Evolutionary conservation across 1,139 yeast species (phyloP), one percentile per base, ranked within the genome.

Genomic region (Blastobotrys illinoisensis): DNA sequence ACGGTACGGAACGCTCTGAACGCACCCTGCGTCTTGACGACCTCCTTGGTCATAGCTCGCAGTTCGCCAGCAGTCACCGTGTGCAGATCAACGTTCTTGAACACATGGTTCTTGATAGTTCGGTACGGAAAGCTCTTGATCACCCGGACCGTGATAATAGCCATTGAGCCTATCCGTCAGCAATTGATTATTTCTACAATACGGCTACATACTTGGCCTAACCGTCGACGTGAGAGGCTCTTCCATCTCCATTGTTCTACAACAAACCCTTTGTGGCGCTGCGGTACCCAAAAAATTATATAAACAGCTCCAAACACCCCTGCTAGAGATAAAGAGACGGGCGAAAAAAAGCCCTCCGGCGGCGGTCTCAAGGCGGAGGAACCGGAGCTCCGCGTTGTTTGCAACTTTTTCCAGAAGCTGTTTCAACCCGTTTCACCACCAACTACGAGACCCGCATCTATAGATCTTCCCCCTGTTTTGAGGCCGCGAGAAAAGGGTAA

Each of bases 41-140:
- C 56, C 62, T 64, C 56, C 54, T 68, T 62, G 47, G 68, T 58
- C 54, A 56, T 54, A 18, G 76, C 79, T 44, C 86, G 76, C 28
- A 93, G 73, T 62, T 83, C 81, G 50, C 73, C 73, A 0, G 91
- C 87, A 0, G 91, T 88, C 55, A 86, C 83, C 18, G 73, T 74
- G 56, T 83, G 80, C 64, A 95, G 79, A 70, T 93, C 88, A 50
- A 91, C 79, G 62, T 86, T 80, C 49, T 79, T 82, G 54, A 90
- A 73, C 9, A 95, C 81, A 60, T 86, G 77, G 68, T 90, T 91
- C 69, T 86, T 88, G 56, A 91, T 91, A 61, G 93, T 90, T 69
- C 99, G 78, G 73, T 89, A 91, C 16, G 95, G 95, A 67, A 93
- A 93, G 0, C 97, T 89, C 68, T 91, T 91, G 67, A 93, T 81